Evolutionary conservation across 352 stramenopile species (phyloP), one percentile per base, ranked within the genome.

Genomic region (Phytopythium aichiense): DNA sequence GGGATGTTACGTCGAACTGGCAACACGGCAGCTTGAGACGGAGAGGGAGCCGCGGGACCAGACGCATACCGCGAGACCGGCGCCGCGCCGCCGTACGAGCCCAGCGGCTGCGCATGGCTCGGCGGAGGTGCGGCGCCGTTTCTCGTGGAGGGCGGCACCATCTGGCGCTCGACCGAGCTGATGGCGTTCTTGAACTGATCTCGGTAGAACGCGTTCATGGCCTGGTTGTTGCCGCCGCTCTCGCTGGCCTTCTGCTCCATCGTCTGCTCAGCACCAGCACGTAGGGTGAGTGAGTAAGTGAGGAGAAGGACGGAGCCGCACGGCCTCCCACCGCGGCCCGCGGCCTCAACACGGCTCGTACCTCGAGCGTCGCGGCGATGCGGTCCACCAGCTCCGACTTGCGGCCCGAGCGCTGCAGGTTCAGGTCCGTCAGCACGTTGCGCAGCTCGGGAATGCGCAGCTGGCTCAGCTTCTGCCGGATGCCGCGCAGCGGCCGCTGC

Each of bases 311-410:
- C n/a, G 22, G 7, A 7, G 12, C 2, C 15, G 20, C 42, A 20
- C 42, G 9, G 7, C 45, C n/a, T 22, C n/a, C 45, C n/a, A 51
- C 5, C 45, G 12, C 11, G 9, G 45, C 45, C 45, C 45, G 16
- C 18, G n/a, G 22, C 16, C 8, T 51, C 6, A 8, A 22, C 30
- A 52, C 25, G 33, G 52, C 4, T 42, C 56, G 15, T 30, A 92
- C 82, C 80, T 91, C 78, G 8, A 92, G 51, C 40, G 87, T 73
- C 2, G 58, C 37, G 12, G 77, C 76, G 58, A 94, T 89, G 67
- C 85, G 82, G 45, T 91, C 81, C 33, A 92, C 80, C 49, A 94
- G 76, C 58, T 94, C 85, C 46, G 74, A 77, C 65, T 94, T 94
- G 64, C 79, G 81, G 18, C 85, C 85, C 6, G 79, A 88, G 48